phyloP scores from a whole-genome alignment of 768 basidiomycete species.

The Rhizopogon roseolus region DNA sequence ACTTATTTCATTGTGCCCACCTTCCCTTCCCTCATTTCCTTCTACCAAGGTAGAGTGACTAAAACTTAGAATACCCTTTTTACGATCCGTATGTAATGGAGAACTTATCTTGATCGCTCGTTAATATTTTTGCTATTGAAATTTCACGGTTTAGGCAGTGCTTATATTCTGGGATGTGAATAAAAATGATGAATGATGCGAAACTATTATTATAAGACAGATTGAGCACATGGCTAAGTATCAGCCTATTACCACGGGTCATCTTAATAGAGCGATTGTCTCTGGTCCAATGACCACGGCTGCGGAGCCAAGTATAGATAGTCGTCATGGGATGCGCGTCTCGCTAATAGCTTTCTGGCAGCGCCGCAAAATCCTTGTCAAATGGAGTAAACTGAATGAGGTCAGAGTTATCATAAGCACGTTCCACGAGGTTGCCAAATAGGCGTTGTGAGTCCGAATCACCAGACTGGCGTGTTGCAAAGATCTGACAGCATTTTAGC shows the following conservation, averaged over 20 bases:
- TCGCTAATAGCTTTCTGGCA: no score
- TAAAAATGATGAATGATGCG: neutral
- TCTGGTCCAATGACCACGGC: no score
- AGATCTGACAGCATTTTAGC: neutral
- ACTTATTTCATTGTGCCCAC: slow-evolving; percentile 2
- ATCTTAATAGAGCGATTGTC: no score
- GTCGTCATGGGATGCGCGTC: no score
- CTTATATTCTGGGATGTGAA: neutral
- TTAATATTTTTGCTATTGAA: slow-evolving; percentile 1
- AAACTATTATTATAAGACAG: no score
- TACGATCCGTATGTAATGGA: slow-evolving; percentile 17
- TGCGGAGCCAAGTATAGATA: no score
- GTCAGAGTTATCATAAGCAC: neutral
- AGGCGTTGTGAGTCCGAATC: neutral
- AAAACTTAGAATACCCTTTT: slow-evolving; percentile 13
- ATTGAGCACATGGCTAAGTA: no score
- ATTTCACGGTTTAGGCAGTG: neutral
- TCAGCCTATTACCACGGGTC: no score
- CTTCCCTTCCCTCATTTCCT: neutral
- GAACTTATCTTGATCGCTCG: slow-evolving; percentile 8
- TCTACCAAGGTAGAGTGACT: slow-evolving; percentile 1
- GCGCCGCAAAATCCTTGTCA: no score
- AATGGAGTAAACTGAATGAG: no score
- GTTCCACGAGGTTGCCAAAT: neutral
- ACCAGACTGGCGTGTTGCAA: neutral